Evolutionary conservation across 164 flowering plant genomes (phyloP).

Genomic region (Vitis vinifera): DNA sequence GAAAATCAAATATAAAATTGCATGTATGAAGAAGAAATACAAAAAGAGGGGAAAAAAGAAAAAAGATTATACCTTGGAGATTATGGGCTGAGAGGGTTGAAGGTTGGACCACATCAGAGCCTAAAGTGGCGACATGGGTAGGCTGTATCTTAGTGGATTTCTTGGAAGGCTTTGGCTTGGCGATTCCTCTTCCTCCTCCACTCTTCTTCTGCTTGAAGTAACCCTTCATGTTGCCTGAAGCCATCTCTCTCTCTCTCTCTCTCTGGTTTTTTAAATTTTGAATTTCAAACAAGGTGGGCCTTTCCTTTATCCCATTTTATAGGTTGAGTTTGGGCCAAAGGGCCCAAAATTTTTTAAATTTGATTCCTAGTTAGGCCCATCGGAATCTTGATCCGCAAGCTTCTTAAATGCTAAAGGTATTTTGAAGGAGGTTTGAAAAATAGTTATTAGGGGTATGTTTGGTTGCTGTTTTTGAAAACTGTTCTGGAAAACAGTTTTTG

Average conservation of each 20-base stretch:
- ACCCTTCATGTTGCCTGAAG: constrained; percentile 54
- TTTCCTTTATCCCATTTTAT: neutral
- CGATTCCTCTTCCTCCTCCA: constrained; percentile 23
- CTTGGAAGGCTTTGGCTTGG: constrained; percentile 23
- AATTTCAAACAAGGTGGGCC: neutral
- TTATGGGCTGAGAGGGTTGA: constrained; percentile 52
- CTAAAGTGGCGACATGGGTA: constrained; percentile 29
- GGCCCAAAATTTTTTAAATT: no score
- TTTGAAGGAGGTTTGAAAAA: no score
- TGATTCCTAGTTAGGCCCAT: no score
- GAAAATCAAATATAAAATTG: neutral
- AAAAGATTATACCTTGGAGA: constrained; percentile 40
- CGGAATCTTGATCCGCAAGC: no score
- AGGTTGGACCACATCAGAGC: constrained; percentile 47
- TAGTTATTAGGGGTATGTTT: no score
- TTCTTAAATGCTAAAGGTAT: no score
- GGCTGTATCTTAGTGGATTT: constrained; percentile 24
- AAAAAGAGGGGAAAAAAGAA: constrained; percentile 7
- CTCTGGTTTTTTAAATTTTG: constrained; percentile 26
- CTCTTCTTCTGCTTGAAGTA: constrained; percentile 72
- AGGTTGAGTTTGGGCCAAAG: neutral
- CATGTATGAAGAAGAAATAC: neutral
- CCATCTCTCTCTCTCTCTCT: constrained; percentile 31
- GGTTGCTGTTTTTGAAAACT: no score
- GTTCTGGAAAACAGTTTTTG: no score